Percentiles rank a stretch among this genome's conserved stretches.
Evolutionary conservation across 352 stramenopile species (phyloP).

Genomic region (Phytophthora pini): DNA sequence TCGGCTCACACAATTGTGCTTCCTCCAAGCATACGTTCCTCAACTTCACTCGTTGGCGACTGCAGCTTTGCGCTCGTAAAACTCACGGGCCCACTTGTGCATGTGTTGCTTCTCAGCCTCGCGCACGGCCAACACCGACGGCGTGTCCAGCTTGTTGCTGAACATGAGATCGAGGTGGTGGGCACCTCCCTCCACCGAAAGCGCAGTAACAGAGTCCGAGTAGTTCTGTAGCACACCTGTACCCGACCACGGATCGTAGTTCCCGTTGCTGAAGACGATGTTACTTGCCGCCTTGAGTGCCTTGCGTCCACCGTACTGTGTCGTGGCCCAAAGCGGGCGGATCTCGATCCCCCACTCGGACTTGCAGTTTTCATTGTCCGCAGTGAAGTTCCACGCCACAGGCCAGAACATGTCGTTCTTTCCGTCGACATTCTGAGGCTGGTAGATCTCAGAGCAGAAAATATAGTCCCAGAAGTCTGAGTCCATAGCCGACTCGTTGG

Average conservation of each 20-base stretch:
- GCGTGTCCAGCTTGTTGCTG: slow-evolving; percentile 82
- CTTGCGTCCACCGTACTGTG: slow-evolving; percentile 75
- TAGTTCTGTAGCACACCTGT: slow-evolving; percentile 83
- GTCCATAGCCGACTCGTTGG: slow-evolving; percentile 60
- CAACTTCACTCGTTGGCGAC: slow-evolving; percentile 21
- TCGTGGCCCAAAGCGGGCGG: slow-evolving; percentile 69
- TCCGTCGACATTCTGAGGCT: slow-evolving; percentile 67
- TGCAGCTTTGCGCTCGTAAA: slow-evolving; percentile 46
- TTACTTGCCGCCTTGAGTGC: slow-evolving; percentile 84
- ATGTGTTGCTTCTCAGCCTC: slow-evolving; percentile 82
- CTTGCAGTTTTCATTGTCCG: slow-evolving; percentile 69
- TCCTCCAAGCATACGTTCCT: background rate
- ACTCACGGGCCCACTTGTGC: slow-evolving; percentile 79
- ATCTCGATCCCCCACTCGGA: slow-evolving; percentile 70
- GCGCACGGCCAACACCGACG: slow-evolving; percentile 70
- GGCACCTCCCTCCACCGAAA: slow-evolving; percentile 75
- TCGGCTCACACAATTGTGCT: slow-evolving; percentile 1
- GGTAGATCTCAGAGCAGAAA: slow-evolving; percentile 81
- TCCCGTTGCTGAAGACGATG: slow-evolving; percentile 96
- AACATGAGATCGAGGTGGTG: slow-evolving; percentile 95
- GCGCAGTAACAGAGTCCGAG: slow-evolving; percentile 72
- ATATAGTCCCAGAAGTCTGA: slow-evolving; percentile 85
- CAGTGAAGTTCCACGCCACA: slow-evolving; percentile 66
- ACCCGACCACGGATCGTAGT: slow-evolving; percentile 93
- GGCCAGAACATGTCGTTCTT: slow-evolving; percentile 91